Percentiles rank a stretch among this genome's conserved stretches.
phyloP scores from a whole-genome alignment of 2,329 filamentous ascomycete species.

The Penicillium corylophilum region DNA sequence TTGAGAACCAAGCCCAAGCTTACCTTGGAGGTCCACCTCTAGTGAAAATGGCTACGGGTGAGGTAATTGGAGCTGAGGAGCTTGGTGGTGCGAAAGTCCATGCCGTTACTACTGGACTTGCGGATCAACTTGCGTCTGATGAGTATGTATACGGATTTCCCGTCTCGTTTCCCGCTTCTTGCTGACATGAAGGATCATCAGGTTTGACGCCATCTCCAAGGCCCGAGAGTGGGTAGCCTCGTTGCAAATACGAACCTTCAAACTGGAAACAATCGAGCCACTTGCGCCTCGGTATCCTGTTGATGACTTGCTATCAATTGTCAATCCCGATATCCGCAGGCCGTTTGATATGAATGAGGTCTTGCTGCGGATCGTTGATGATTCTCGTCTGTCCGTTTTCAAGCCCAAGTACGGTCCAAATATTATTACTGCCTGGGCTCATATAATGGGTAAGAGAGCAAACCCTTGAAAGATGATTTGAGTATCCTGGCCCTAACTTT shows the following conservation, averaged over 20 bases:
- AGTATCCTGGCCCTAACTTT: not conserved
- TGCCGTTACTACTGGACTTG: constrained; percentile 42
- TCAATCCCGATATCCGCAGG: constrained; percentile 42
- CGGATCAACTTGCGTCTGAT: constrained; percentile 46
- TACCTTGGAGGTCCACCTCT: constrained; percentile 48
- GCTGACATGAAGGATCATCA: constrained; percentile 2
- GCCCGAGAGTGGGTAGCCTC: constrained; percentile 39
- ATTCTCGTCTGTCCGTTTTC: constrained; percentile 40
- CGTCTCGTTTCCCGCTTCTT: no score
- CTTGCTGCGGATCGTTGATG: constrained; percentile 44
- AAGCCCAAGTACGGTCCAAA: constrained; percentile 44
- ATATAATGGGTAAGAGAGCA: constrained; percentile 34
- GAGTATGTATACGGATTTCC: constrained; percentile 39
- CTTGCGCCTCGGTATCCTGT: constrained; percentile 33
- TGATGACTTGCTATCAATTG: constrained; percentile 40
- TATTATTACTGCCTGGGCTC: constrained; percentile 41
- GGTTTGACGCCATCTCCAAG: constrained; percentile 44
- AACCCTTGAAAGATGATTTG: no score
- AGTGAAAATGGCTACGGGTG: constrained; percentile 50
- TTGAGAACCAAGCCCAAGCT: constrained; percentile 45
- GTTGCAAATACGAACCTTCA: constrained; percentile 10
- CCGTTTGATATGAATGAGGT: constrained; percentile 43
- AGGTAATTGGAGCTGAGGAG: constrained; percentile 43
- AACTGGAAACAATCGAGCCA: constrained; percentile 6
- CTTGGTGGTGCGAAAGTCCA: constrained; percentile 47